Percentiles rank a stretch among this genome's conserved stretches.
phyloP scores from a whole-genome alignment of 2,329 filamentous ascomycete species.

The Cytospora schulzeri region DNA sequence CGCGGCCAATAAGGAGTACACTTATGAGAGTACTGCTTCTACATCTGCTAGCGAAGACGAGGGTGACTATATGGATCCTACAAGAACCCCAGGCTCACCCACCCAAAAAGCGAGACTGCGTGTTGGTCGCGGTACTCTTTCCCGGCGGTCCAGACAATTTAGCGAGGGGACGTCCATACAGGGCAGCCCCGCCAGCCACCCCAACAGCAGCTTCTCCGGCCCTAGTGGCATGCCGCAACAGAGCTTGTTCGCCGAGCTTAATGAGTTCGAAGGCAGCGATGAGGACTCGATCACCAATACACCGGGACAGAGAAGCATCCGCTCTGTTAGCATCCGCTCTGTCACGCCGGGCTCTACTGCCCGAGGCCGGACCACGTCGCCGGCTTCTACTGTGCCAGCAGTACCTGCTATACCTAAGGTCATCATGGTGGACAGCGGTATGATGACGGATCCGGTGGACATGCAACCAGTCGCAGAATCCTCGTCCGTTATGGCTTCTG shows the following conservation, averaged over 20 bases:
- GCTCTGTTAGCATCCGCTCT: slow-evolving; percentile 48
- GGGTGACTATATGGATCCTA: slow-evolving; percentile 51
- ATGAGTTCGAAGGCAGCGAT: slow-evolving; percentile 75
- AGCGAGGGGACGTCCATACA: slow-evolving; percentile 61
- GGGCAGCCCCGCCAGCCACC: slow-evolving; percentile 62
- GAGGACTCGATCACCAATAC: slow-evolving; percentile 66
- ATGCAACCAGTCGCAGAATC: slow-evolving; percentile 32
- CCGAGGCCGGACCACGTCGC: slow-evolving; percentile 45
- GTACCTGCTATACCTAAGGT: slow-evolving; percentile 53
- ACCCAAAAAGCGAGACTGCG: slow-evolving; percentile 73
- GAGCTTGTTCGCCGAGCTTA: slow-evolving; percentile 89
- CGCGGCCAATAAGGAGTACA: slow-evolving; percentile 54
- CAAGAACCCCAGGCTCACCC: slow-evolving; percentile 64
- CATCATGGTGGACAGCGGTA: slow-evolving; percentile 61
- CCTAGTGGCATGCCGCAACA: slow-evolving; percentile 60
- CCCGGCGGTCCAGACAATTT: slow-evolving; percentile 60
- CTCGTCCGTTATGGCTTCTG: slow-evolving; percentile 27
- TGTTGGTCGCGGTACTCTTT: slow-evolving; percentile 63
- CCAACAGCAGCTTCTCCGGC: slow-evolving; percentile 49
- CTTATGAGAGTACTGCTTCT: slow-evolving; percentile 85
- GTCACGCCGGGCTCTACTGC: slow-evolving; percentile 51
- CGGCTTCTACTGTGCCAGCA: slow-evolving; percentile 41
- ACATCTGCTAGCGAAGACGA: slow-evolving; percentile 79
- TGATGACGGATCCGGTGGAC: slow-evolving; percentile 62
- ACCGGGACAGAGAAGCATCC: slow-evolving; percentile 52